Conservation (phyloP, 352 stramenopile genomes). For the Pythium plurisporium region DNA sequence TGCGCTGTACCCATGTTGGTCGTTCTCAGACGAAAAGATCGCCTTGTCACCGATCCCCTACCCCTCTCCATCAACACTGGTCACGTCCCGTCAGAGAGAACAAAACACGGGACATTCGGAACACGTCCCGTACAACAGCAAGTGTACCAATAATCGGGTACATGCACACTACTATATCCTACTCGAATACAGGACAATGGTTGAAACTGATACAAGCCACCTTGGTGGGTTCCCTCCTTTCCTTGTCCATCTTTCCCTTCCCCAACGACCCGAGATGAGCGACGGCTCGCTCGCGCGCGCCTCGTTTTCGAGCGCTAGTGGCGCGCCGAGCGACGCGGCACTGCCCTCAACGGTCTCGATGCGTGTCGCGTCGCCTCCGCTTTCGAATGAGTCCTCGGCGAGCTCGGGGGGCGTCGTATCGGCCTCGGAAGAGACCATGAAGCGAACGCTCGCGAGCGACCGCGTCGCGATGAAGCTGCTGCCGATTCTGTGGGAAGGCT, state of each 20-base stretch:
- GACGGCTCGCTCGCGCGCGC: neutral
- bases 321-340: neutral
- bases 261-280: neutral
- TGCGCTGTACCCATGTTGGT: constrained; percentile 2
- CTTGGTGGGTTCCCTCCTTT: constrained; percentile 1
- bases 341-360: constrained; percentile 1
- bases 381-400: neutral
- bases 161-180: neutral
- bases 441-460: constrained; percentile 24
- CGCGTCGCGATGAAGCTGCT: constrained; percentile 51
- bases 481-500: constrained; percentile 63
- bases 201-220: constrained; percentile 13
- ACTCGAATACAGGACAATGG: neutral
- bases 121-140: neutral
- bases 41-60: neutral
- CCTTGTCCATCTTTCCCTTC: too few relatives aligned
- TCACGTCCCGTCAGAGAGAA: neutral
- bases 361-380: constrained; percentile 1
- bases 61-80: neutral
- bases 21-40: constrained; percentile 2
- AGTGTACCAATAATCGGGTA: neutral
- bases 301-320: neutral
- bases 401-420: neutral
- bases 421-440: constrained; percentile 34
- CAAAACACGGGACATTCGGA: neutral